phyloP scores from a whole-genome alignment of 139 green algal genomes.

The Asterochloris sp. region DNA sequence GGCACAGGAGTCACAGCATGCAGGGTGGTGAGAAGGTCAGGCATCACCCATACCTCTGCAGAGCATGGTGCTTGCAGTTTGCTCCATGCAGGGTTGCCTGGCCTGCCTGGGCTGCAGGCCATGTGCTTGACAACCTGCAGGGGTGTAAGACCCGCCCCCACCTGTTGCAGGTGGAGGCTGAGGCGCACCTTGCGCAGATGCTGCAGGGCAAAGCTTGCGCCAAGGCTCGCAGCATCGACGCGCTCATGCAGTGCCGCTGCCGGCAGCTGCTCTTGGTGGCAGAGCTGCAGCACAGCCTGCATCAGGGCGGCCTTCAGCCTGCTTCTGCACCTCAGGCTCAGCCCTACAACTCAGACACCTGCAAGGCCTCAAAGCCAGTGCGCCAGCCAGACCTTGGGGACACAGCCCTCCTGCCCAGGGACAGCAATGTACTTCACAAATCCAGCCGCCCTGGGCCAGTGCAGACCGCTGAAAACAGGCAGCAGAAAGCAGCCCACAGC shows the following conservation, averaged over 20 bases:
- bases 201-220: not conserved
- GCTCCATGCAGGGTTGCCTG: not conserved
- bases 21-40: not conserved
- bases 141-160: not conserved
- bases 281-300: not conserved
- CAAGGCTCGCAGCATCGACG: conserved; percentile 1
- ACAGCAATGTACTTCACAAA: too few relatives aligned
- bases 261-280: not conserved
- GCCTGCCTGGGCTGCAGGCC: not conserved
- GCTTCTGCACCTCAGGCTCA: too few relatives aligned
- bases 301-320: not conserved
- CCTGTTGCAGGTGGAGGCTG: not conserved
- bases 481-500: too few relatives aligned
- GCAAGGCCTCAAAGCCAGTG: too few relatives aligned
- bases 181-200: not conserved
- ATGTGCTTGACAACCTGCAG: not conserved
- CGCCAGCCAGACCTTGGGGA: too few relatives aligned
- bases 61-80: not conserved
- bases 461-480: too few relatives aligned
- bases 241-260: conserved; percentile 1
- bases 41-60: not conserved
- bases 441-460: too few relatives aligned
- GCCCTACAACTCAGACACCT: too few relatives aligned
- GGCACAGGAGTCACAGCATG: not conserved
- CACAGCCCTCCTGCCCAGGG: too few relatives aligned